A percentile compares a stretch with the other conserved stretches of the same genome.
Conservation (phyloP, 164 flowering plant genomes). For the Nelumbo lutea region DNA sequence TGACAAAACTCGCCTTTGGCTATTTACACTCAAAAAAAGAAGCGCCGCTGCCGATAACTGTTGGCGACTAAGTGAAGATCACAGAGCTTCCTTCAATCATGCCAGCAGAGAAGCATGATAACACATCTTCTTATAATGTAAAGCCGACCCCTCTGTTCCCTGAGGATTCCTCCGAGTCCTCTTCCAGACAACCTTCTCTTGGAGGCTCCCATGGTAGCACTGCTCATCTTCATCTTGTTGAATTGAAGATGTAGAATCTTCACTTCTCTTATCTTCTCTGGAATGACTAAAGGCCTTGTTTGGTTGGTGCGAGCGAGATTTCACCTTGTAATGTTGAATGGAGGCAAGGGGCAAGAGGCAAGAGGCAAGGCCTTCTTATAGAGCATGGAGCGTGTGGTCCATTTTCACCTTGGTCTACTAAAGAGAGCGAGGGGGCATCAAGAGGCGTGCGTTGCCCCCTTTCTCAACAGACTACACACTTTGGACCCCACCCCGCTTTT, state of each 20-base stretch:
- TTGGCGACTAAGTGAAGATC: neutral
- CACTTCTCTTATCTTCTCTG: neutral
- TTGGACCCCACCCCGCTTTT: slow-evolving; percentile 24
- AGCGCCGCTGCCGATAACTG: neutral
- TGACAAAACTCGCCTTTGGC: slow-evolving; percentile 12
- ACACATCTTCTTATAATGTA: slow-evolving; percentile 71
- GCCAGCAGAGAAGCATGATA: slow-evolving; percentile 68
- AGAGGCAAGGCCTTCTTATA: slow-evolving; percentile 17
- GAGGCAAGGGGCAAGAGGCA: neutral
- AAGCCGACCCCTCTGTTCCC: slow-evolving; percentile 52
- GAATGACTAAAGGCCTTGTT: neutral
- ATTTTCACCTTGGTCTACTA: slow-evolving; percentile 22
- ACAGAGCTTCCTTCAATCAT: slow-evolving; percentile 26
- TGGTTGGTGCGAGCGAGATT: neutral
- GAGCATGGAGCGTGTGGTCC: slow-evolving; percentile 25
- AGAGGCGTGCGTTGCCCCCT: slow-evolving; percentile 33
- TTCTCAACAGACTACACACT: slow-evolving; percentile 28
- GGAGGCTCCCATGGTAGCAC: slow-evolving; percentile 26
- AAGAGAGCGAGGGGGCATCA: slow-evolving; percentile 40
- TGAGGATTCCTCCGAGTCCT: slow-evolving; percentile 56
- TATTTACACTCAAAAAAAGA: slow-evolving; percentile 32
- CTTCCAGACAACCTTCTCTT: slow-evolving; percentile 47
- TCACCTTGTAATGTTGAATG: neutral
- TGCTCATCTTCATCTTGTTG: slow-evolving; percentile 24
- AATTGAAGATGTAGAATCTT: neutral